These are phyloP conservation scores for Bremia lactucae DNA, from an alignment of 352 stramenopile genomes.

Conservation along the genomic window DNA sequence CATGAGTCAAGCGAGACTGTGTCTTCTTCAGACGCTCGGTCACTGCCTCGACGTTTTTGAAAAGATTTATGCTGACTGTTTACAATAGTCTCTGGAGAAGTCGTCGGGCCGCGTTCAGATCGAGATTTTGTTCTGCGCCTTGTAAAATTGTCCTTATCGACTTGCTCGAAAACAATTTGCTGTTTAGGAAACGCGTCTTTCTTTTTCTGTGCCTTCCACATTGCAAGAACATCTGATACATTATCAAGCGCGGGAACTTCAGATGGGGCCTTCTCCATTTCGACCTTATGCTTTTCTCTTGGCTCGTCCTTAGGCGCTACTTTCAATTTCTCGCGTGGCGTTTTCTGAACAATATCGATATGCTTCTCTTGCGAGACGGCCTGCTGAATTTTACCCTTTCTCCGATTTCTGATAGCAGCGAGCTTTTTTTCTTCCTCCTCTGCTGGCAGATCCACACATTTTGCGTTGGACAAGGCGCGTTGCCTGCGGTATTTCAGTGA, in stretches of 20 bases:
- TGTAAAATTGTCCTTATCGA: constrained; percentile 9
- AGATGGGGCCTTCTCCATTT: constrained; percentile 9
- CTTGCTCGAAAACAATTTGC: constrained; percentile 4
- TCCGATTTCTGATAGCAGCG: constrained; percentile 18
- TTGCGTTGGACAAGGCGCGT: constrained; percentile 14
- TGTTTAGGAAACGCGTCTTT: constrained; percentile 10
- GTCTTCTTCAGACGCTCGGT: constrained; percentile 41
- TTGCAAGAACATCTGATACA: constrained; percentile 32
- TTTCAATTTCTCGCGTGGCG: not conserved
- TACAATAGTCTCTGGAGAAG: constrained; percentile 4
- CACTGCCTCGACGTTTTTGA: constrained; percentile 28
- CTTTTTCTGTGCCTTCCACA: constrained; percentile 40
- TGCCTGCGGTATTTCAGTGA: constrained; percentile 11
- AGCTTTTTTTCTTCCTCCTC: constrained; percentile 19
- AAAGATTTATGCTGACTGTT: constrained; percentile 19
- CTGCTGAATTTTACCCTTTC: constrained; percentile 17
- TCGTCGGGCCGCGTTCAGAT: constrained; percentile 6
- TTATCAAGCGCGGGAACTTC: constrained; percentile 18
- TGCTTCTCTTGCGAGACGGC: constrained; percentile 6
- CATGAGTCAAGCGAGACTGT: constrained; percentile 27
- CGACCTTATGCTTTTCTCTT: constrained; percentile 4
- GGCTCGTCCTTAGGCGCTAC: constrained; percentile 4
- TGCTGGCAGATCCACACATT: constrained; percentile 17
- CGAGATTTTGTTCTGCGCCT: constrained; percentile 4
- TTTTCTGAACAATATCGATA: not conserved